phyloP scores from a whole-genome alignment of 768 basidiomycete genomes.

The Boletales sp. region DNA sequence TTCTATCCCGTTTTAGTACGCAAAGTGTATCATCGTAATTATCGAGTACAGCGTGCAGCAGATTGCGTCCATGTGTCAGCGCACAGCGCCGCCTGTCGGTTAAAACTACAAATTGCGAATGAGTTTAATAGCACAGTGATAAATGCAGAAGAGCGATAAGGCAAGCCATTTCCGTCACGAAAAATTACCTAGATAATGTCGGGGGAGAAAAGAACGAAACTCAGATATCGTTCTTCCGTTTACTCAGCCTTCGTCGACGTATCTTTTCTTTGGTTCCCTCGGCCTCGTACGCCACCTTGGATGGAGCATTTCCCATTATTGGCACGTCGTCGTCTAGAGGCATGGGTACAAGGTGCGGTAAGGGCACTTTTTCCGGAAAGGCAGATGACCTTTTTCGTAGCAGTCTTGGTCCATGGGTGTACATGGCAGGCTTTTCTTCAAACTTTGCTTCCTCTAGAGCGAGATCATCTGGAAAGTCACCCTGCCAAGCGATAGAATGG shows the following conservation, averaged over 20 bases:
- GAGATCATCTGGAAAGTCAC: slow-evolving; percentile 7
- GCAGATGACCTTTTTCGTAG: slow-evolving; percentile 23
- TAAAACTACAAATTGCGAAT: slow-evolving; percentile 11
- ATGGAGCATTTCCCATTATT: slow-evolving; percentile 4
- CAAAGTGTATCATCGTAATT: not conserved
- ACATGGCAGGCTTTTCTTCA: slow-evolving; percentile 6
- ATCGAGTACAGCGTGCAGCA: not conserved
- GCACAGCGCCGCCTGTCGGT: slow-evolving; percentile 12
- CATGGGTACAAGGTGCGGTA: slow-evolving; percentile 23
- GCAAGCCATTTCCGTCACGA: slow-evolving; percentile 18
- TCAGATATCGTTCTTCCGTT: slow-evolving; percentile 29
- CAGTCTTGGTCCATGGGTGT: slow-evolving; percentile 14
- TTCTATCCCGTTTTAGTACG: too few relatives aligned
- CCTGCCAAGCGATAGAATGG: slow-evolving; percentile 1
- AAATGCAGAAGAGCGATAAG: slow-evolving; percentile 16
- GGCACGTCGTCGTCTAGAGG: slow-evolving; percentile 9
- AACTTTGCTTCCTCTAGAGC: not conserved
- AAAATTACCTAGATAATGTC: slow-evolving; percentile 10
- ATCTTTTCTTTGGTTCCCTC: slow-evolving; percentile 21
- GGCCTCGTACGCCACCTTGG: slow-evolving; percentile 13
- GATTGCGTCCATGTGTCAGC: slow-evolving; percentile 8
- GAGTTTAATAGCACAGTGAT: slow-evolving; percentile 4
- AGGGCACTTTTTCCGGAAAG: slow-evolving; percentile 22
- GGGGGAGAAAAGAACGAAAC: slow-evolving; percentile 9
- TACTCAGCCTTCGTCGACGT: slow-evolving; percentile 32